Base-by-base conservation (phyloP, 2,329 filamentous ascomycete species). In the Pseudogymnoascus sp. region DNA sequence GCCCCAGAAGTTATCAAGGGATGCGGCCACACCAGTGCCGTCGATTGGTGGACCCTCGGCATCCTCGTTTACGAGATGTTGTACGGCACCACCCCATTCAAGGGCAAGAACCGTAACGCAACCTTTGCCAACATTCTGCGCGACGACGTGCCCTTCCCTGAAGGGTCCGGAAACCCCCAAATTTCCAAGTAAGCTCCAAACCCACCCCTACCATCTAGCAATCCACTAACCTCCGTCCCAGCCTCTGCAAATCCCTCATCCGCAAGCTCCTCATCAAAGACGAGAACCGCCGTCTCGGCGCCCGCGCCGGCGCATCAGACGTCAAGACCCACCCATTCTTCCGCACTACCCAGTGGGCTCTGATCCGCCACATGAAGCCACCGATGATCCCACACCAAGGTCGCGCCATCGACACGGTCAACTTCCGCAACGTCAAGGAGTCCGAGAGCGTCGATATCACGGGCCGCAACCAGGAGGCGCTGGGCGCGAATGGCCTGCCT, bases 61-160 rank as follows among this genome's bases (percentile, higher is more conserved):
- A 97, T 99, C 67, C 77, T 99, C 70, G 91, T 99, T 61, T 99
- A 97, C 74, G 94, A 99, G 75, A 99, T 99, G 94, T 81, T 99
- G 35, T 99, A 93, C 76, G 94, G 94, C 61, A 99, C 93, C 0
- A 99, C 94, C 0, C 94, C 94, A 1, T 99, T 99, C 82, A 99
- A 99, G 79, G 94, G 94, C 68, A 97, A 99, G 83, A 99, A 97
- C 75, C 85, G 94, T 38, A 99, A 97, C 70, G 91, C 92, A 12
- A 99, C 94, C 0, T 99, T 99, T 77, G 93, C 92, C 64, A 99
- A 97, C 72, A 99, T 99, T 67, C 75, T 99, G 65, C 82, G 92
- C 60, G 94, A 99, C 73, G 94, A 99, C 66, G 94, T 97, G 64
- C 90, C 90, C 5, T 99, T 99, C 76, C 92, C 94, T 0, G 94